Conservation (phyloP, 108 stramenopile species). For the Cyclotella choctawhatcheeana region DNA sequence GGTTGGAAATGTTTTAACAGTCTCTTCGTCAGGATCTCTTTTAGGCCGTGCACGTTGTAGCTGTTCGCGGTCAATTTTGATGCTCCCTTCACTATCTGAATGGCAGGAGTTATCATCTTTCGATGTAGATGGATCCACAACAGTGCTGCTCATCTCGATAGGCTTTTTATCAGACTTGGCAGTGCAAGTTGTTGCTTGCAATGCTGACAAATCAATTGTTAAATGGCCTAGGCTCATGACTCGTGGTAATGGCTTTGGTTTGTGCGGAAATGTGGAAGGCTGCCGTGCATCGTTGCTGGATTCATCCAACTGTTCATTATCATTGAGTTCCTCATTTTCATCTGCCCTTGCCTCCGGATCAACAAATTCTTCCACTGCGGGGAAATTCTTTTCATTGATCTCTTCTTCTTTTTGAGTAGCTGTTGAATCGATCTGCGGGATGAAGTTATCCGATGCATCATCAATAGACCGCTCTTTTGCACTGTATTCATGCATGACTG, state of each 20-base stretch:
- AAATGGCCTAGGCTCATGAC: slow-evolving; percentile 15
- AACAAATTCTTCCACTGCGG: not conserved
- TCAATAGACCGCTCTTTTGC: not conserved
- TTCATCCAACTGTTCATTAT: not conserved
- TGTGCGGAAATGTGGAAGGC: not conserved
- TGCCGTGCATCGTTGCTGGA: not conserved
- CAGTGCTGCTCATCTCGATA: slow-evolving; percentile 4
- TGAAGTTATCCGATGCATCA: slow-evolving; percentile 1
- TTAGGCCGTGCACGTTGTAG: slow-evolving; percentile 17
- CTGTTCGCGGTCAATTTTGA: slow-evolving; percentile 23
- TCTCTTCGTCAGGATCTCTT: slow-evolving; percentile 4
- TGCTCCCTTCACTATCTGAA: slow-evolving; percentile 19
- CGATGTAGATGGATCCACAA: not conserved
- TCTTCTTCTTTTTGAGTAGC: not conserved
- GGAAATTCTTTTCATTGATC: not conserved
- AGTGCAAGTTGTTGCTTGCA: slow-evolving; percentile 26
- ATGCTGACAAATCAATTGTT: slow-evolving; percentile 25
- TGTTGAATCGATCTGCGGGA: not conserved
- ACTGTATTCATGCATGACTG: slow-evolving; percentile 9
- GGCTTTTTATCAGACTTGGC: slow-evolving; percentile 15
- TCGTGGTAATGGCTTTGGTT: not conserved
- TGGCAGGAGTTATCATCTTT: not conserved
- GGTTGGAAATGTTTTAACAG: slow-evolving; percentile 36
- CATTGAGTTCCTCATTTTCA: not conserved
- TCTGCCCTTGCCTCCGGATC: not conserved